A percentile compares a stretch with the other conserved stretches of the same genome.
Evolutionary conservation across 345 rosid genomes (phyloP).

Genomic region (Rhodamnia rubescens): DNA sequence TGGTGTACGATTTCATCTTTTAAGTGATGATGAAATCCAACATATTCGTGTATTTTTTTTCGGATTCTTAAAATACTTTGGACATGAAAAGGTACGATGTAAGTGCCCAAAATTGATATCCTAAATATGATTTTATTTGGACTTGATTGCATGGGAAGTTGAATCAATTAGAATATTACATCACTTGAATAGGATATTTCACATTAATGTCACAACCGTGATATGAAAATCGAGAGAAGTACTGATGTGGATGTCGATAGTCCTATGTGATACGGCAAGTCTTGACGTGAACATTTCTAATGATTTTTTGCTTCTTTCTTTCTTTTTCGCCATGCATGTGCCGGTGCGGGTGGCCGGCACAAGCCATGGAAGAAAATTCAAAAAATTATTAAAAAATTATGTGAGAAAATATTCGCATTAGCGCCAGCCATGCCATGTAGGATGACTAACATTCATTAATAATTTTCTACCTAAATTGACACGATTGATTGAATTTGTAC

Average conservation of each 20-base stretch:
- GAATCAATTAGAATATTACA: not conserved
- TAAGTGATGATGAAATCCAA: not conserved
- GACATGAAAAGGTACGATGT: not conserved
- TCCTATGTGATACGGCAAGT: too few relatives aligned
- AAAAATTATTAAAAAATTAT: not conserved
- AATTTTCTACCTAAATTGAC: not conserved
- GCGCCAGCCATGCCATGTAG: too few relatives aligned
- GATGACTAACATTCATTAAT: too few relatives aligned
- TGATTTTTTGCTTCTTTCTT: not conserved
- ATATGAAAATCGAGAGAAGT: not conserved
- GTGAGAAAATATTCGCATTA: not conserved
- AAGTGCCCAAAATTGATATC: not conserved
- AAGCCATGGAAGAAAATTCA: too few relatives aligned
- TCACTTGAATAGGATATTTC: not conserved
- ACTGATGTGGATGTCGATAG: too few relatives aligned
- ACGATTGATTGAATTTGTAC: fast-evolving
- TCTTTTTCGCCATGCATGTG: too few relatives aligned
- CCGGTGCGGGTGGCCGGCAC: fast-evolving
- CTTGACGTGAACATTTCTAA: not conserved
- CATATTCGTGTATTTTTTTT: not conserved
- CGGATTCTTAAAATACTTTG: not conserved
- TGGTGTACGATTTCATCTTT: not conserved
- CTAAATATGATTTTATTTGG: not conserved
- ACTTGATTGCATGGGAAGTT: not conserved
- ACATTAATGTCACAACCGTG: not conserved